Conservation (phyloP, 805 yeast genomes). For the Saccharomyces jurei region DNA sequence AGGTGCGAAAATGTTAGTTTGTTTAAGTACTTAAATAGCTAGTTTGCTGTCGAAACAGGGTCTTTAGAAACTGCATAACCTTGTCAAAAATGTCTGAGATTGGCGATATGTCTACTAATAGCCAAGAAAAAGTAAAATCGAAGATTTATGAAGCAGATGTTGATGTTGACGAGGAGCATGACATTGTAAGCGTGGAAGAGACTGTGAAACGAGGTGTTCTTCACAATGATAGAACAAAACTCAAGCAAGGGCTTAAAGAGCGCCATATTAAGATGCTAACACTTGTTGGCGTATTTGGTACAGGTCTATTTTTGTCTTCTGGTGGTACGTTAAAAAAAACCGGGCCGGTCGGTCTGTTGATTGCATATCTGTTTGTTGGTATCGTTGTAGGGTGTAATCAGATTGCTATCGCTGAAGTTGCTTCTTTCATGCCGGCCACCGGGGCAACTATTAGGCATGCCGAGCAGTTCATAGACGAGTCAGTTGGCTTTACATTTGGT, state of each 20-base stretch:
- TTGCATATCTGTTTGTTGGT: slow-evolving; percentile 31
- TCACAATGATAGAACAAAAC: not conserved
- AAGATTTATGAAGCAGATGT: not conserved
- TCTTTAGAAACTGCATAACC: not conserved
- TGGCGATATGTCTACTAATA: not conserved
- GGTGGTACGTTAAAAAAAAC: slow-evolving; percentile 34
- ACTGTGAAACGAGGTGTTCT: not conserved
- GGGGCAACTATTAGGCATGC: slow-evolving; percentile 33
- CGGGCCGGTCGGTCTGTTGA: slow-evolving; percentile 32
- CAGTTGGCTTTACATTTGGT: slow-evolving; percentile 35
- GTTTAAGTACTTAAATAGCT: not conserved
- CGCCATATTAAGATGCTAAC: slow-evolving; percentile 43
- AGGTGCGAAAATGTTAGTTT: not conserved
- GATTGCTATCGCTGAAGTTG: slow-evolving; percentile 34
- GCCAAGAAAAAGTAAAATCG: not conserved
- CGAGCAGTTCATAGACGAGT: slow-evolving; percentile 33
- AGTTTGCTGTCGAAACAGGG: not conserved
- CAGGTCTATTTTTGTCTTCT: slow-evolving; percentile 35
- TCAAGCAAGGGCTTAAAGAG: slow-evolving; percentile 10
- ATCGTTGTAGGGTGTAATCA: slow-evolving; percentile 34
- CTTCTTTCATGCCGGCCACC: slow-evolving; percentile 34
- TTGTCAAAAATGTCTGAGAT: not conserved
- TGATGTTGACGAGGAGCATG: not conserved
- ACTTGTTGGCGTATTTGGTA: slow-evolving; percentile 40
- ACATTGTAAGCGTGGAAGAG: not conserved